A percentile compares a stretch with the other conserved stretches of the same genome.
These are phyloP conservation scores for Haplosporangium sp. DNA, from an alignment of 371 early-diverging fungal genomes.

Conservation along the genomic window DNA sequence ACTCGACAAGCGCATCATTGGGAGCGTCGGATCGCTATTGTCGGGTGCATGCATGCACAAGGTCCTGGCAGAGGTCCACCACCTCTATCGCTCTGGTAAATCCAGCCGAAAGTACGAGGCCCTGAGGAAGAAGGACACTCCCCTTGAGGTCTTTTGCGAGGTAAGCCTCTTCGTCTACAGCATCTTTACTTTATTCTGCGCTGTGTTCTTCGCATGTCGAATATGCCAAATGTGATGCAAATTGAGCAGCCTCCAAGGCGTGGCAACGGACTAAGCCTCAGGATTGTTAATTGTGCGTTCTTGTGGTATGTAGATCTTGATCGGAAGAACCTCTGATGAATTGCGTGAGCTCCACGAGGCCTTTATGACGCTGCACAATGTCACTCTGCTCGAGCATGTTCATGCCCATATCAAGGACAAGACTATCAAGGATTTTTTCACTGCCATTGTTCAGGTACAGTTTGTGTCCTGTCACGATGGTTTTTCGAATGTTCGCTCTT, in stretches of 20 bases:
- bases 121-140: conserved; percentile 45
- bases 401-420: conserved; percentile 26
- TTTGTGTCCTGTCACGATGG: neutral
- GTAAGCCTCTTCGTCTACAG: conserved; percentile 5
- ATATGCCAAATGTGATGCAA: neutral
- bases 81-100: conserved; percentile 39
- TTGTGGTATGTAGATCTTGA: conserved; percentile 19
- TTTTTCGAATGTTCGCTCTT: neutral
- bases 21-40: conserved; percentile 42
- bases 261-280: too few species aligned
- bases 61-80: conserved; percentile 36
- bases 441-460: conserved; percentile 28
- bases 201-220: neutral
- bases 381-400: conserved; percentile 21
- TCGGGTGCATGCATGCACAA: conserved; percentile 33
- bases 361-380: conserved; percentile 15
- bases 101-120: conserved; percentile 43
- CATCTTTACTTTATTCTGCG: too few species aligned
- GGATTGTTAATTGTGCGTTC: too few species aligned
- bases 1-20: conserved; percentile 40
- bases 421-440: conserved; percentile 25
- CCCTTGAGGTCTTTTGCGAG: conserved; percentile 47
- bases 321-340: conserved; percentile 43
- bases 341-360: conserved; percentile 43
- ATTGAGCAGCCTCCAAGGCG: neutral